Conservation (phyloP, 192 early-diverging fungal species). For the Linnemannia zychae region DNA sequence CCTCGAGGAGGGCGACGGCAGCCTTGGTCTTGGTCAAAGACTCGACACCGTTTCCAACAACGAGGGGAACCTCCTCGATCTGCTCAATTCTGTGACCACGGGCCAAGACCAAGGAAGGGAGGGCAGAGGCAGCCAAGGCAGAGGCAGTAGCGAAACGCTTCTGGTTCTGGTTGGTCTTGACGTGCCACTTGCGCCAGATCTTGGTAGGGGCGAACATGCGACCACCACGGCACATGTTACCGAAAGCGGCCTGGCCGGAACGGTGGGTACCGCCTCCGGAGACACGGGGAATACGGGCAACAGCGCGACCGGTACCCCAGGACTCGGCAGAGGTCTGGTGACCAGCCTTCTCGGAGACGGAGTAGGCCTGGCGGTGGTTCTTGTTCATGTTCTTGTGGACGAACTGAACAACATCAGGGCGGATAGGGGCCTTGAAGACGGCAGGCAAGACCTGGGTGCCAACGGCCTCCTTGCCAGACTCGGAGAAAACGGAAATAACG, state of each 20-base stretch:
- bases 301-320: constrained; percentile 99
- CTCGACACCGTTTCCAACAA: constrained; percentile 85
- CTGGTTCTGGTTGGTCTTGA: constrained; percentile 99
- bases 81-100: constrained; percentile 96
- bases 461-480: constrained; percentile 78
- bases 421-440: constrained; percentile 97
- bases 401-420: constrained; percentile 94
- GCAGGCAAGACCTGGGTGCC: constrained; percentile 87
- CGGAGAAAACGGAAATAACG: constrained; percentile 91
- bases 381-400: constrained; percentile 99
- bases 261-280: constrained; percentile 96
- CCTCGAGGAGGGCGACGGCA: constrained; percentile 91
- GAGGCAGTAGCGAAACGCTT: constrained; percentile 97
- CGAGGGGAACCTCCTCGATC: constrained; percentile 95
- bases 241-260: constrained; percentile 97
- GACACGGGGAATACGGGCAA: constrained; percentile 99
- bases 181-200: constrained; percentile 99
- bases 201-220: constrained; percentile 99
- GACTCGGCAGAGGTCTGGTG: constrained; percentile 99
- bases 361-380: constrained; percentile 98
- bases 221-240: constrained; percentile 99
- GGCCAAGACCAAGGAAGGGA: constrained; percentile 92
- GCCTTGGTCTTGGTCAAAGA: constrained; percentile 92
- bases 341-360: constrained; percentile 95
- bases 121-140: constrained; percentile 94